Conservation (phyloP, 2,329 filamentous ascomycete genomes). For the Fusarium nisikadoi region DNA sequence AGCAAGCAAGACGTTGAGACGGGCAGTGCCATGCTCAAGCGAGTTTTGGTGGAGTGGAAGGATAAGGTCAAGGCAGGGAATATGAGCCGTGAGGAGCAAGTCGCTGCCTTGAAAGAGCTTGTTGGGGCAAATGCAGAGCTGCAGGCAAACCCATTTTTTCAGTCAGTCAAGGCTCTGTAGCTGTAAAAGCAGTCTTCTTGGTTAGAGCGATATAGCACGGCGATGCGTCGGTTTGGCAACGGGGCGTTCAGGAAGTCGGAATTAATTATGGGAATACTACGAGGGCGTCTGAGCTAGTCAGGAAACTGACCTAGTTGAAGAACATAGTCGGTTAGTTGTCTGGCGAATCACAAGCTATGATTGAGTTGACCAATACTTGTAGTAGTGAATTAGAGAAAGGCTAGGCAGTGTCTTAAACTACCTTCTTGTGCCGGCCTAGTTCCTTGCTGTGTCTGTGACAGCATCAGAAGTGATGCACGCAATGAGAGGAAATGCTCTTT, state of each 20-base stretch:
- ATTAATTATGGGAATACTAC: conserved; percentile 13
- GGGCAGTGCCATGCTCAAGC: conserved; percentile 86
- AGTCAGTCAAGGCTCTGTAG: conserved; percentile 68
- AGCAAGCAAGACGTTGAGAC: conserved; percentile 89
- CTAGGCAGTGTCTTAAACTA: not conserved
- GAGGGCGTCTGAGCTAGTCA: conserved; percentile 5
- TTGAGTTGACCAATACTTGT: not conserved
- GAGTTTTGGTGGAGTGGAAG: conserved; percentile 87
- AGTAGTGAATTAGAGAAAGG: not conserved
- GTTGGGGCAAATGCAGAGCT: conserved; percentile 77
- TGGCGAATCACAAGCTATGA: conserved; percentile 11
- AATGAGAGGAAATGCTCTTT: not conserved
- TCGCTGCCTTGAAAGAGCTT: conserved; percentile 80
- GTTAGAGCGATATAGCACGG: not conserved
- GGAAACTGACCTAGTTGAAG: conserved; percentile 1
- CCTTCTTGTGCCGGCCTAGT: not conserved
- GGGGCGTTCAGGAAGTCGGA: conserved; percentile 23
- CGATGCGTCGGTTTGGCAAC: not conserved
- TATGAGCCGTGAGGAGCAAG: conserved; percentile 79
- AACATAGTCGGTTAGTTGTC: not conserved
- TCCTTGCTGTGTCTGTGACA: not conserved
- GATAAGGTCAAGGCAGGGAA: conserved; percentile 70
- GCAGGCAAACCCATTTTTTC: conserved; percentile 75
- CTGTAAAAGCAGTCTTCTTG: not conserved
- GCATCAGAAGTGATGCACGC: not conserved